Base-by-base conservation (phyloP, 192 early-diverging fungal genomes). In the Podochytrium sp. region DNA sequence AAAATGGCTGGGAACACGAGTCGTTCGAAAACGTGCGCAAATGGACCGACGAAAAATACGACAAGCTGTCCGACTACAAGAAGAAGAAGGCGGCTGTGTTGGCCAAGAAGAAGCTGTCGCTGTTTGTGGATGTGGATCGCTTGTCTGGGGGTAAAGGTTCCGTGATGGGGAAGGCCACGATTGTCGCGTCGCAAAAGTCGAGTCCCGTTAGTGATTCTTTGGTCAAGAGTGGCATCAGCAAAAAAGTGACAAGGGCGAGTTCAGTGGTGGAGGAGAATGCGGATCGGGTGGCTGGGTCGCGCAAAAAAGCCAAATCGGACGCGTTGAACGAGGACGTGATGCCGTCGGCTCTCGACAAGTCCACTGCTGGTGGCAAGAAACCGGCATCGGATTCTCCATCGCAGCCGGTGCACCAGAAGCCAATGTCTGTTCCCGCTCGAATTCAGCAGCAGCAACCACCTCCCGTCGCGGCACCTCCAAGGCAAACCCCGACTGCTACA, bases 1-100 rank as follows among this genome's bases (percentile, higher is more conserved):
- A 65, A 43, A 40, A 65, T 30, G 63, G 63, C 12, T 47, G 38
- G 40, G 6, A 65, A 30, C 40, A 65, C 40, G 63, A 65, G 33
- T 27, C 63, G 12, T 65, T 65, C 40, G 63, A 65, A 14, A 50
- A 27, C 30, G 63, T 65, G 39, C 23, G 43, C 39, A n/a, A 65
- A 27, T 49, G 47, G 47, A 65, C 47, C 7, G 47, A 65, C 20
- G 63, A 65, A 7, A 40, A 30, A 27, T 65, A 47, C 37, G 63
- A 7, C 10, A 65, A 65, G 37, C 29, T 65, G 33, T 34, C 63
- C 3, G 39, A 3, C 3, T 43, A n/a, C 18, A 14, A 25, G 6
- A 65, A 65, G 32, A 2, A 16, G 41, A 50, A 27, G 10, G 63
- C 63, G 14, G 27, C 47, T n/a, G 63, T 2, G 7, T 27, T 27